Evolutionary conservation across 768 basidiomycete genomes (phyloP).

Genomic region (Suillus plorans): DNA sequence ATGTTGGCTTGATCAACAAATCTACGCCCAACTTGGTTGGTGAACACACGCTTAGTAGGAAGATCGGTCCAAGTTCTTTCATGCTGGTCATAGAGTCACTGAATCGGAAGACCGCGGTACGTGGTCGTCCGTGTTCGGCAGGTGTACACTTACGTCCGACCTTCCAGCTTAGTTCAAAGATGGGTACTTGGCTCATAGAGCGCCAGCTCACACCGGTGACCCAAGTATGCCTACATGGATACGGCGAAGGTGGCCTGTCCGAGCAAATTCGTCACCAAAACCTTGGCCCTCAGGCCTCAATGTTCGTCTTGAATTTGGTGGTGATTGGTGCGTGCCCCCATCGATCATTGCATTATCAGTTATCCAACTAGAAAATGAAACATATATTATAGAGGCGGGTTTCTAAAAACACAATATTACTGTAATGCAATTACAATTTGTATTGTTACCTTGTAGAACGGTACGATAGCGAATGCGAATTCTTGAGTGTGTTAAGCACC

Average conservation of each 20-base stretch:
- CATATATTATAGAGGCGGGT: neutral
- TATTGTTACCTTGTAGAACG: neutral
- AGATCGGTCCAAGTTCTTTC: slow-evolving; percentile 73
- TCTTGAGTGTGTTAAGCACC: neutral
- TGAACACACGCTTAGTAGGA: slow-evolving; percentile 66
- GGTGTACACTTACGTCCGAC: neutral
- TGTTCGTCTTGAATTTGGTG: no score
- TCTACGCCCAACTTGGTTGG: slow-evolving; percentile 80
- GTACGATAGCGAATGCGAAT: neutral
- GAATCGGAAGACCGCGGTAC: slow-evolving; percentile 85
- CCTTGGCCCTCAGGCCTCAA: no score
- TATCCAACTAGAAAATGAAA: no score
- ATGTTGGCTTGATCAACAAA: slow-evolving; percentile 89
- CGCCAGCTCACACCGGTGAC: slow-evolving; percentile 36
- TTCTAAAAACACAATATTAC: slow-evolving; percentile 3
- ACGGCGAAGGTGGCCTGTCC: no score
- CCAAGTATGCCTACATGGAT: no score
- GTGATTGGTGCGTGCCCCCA: no score
- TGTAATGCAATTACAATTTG: slow-evolving; percentile 2
- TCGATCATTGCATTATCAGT: no score
- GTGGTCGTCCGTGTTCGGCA: slow-evolving; percentile 10
- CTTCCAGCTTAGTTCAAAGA: slow-evolving; percentile 69
- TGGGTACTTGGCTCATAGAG: slow-evolving; percentile 85
- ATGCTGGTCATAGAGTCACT: slow-evolving; percentile 84
- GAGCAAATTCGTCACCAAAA: no score